phyloP scores from a whole-genome alignment of 2,329 filamentous ascomycete genomes.

The Aspergillus thermomutatus region DNA sequence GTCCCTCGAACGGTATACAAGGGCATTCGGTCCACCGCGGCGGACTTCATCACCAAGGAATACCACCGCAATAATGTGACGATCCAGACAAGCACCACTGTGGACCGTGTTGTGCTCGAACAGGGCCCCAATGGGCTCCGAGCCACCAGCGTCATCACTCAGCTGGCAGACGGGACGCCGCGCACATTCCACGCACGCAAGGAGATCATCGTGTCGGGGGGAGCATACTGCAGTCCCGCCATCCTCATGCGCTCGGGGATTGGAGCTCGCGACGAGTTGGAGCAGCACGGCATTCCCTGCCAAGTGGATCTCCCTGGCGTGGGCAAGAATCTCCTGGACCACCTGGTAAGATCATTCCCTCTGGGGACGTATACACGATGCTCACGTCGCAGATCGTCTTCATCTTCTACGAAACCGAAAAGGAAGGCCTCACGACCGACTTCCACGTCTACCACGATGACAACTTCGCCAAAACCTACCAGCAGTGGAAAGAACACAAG shows the following conservation, averaged over 20 bases:
- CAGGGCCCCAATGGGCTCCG: conserved; percentile 31
- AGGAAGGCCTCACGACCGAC: conserved; percentile 54
- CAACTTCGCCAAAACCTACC: conserved; percentile 49
- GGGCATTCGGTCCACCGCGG: conserved; percentile 52
- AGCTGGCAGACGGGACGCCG: conserved; percentile 30
- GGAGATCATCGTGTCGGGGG: conserved; percentile 50
- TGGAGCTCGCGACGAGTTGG: conserved; percentile 45
- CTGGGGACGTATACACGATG: neutral
- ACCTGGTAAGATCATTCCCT: conserved; percentile 38
- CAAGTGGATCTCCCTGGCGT: conserved; percentile 50
- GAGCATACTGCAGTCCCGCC: conserved; percentile 50
- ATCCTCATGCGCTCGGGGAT: conserved; percentile 55
- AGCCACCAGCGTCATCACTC: conserved; percentile 37
- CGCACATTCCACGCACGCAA: conserved; percentile 40
- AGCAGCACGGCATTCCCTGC: conserved; percentile 42
- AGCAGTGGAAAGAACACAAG: conserved; percentile 57
- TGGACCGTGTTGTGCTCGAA: conserved; percentile 53
- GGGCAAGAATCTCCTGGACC: conserved; percentile 53
- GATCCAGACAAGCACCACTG: conserved; percentile 48
- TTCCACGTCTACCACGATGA: conserved; percentile 55
- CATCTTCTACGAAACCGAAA: conserved; percentile 59
- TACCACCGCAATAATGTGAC: conserved; percentile 45
- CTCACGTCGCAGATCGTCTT: conserved; percentile 48
- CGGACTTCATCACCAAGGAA: conserved; percentile 52
- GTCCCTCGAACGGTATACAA: conserved; percentile 51